Evolutionary conservation across 768 basidiomycete species (phyloP).

Genomic region (Hemileccinum impolitum): DNA sequence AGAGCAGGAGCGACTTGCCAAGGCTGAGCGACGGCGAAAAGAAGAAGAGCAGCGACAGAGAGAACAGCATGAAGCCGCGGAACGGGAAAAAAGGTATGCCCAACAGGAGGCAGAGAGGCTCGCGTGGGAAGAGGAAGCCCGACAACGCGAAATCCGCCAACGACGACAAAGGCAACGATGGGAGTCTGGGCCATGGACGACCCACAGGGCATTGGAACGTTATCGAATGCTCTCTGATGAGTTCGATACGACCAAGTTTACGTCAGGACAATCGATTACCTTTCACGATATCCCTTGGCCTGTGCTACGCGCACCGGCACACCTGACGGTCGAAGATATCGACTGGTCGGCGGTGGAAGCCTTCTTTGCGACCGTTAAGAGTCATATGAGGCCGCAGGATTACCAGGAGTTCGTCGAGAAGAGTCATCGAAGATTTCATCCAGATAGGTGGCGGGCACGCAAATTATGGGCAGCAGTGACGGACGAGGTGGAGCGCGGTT

Average conservation of each 20-base stretch:
- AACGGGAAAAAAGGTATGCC: constrained; percentile 20
- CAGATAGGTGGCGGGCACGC: constrained; percentile 74
- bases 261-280: constrained; percentile 46
- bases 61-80: constrained; percentile 25
- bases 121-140: constrained; percentile 33
- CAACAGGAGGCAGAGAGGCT: constrained; percentile 30
- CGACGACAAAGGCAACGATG: constrained; percentile 51
- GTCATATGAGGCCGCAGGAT: constrained; percentile 55
- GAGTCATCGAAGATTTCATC: constrained; percentile 73
- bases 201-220: constrained; percentile 64
- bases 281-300: constrained; percentile 77
- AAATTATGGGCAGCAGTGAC: constrained; percentile 55
- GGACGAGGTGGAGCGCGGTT: constrained; percentile 56
- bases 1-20: constrained; percentile 37
- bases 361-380: constrained; percentile 58
- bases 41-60: constrained; percentile 30
- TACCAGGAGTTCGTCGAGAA: constrained; percentile 65
- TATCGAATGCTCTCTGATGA: constrained; percentile 57
- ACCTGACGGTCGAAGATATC: constrained; percentile 59
- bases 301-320: constrained; percentile 50
- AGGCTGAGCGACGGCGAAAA: constrained; percentile 31
- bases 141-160: constrained; percentile 39
- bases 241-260: constrained; percentile 63
- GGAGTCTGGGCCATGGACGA: constrained; percentile 61
- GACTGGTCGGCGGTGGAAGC: constrained; percentile 68